Conservation (phyloP, 352 stramenopile species). For the Globisporangium rhizosaccharum region DNA sequence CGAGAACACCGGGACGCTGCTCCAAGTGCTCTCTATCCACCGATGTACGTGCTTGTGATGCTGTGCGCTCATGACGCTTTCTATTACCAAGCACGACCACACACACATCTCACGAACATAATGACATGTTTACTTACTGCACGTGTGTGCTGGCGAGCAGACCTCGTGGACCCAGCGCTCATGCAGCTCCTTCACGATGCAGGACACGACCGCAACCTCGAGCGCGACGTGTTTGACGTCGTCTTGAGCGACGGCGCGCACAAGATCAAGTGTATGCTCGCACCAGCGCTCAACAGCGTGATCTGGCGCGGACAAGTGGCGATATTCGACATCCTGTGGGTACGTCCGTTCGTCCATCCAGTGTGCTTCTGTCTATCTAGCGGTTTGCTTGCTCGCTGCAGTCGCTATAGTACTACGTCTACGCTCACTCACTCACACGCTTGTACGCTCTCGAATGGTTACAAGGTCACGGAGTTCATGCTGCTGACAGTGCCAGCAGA, state of each 20-base stretch:
- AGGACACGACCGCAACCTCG: constrained; percentile 4
- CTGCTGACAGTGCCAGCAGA: constrained; percentile 1
- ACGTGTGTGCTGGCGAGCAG: constrained; percentile 14
- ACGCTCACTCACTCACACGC: not conserved
- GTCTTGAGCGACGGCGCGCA: constrained; percentile 49
- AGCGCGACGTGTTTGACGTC: constrained; percentile 51
- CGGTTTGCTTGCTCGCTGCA: too few relatives aligned
- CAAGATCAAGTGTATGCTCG: constrained; percentile 44
- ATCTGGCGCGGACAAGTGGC: constrained; percentile 33
- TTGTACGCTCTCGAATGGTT: not conserved
- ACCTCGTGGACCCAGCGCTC: constrained; percentile 42
- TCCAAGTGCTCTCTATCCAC: constrained; percentile 54
- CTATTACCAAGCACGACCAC: too few relatives aligned
- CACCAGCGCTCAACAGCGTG: constrained; percentile 26
- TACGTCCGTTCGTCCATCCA: constrained; percentile 8
- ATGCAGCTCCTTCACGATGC: constrained; percentile 21
- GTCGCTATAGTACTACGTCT: too few relatives aligned
- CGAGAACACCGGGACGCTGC: constrained; percentile 12
- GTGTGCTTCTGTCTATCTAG: not conserved
- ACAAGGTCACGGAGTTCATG: constrained; percentile 6
- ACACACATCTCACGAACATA: not conserved
- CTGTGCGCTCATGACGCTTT: not conserved
- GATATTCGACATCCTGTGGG: constrained; percentile 27
- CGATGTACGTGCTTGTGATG: constrained; percentile 30
- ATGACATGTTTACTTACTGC: not conserved